These are phyloP conservation scores for Suillus hirtellus DNA, from an alignment of 768 basidiomycete genomes.

Conservation along the genomic window DNA sequence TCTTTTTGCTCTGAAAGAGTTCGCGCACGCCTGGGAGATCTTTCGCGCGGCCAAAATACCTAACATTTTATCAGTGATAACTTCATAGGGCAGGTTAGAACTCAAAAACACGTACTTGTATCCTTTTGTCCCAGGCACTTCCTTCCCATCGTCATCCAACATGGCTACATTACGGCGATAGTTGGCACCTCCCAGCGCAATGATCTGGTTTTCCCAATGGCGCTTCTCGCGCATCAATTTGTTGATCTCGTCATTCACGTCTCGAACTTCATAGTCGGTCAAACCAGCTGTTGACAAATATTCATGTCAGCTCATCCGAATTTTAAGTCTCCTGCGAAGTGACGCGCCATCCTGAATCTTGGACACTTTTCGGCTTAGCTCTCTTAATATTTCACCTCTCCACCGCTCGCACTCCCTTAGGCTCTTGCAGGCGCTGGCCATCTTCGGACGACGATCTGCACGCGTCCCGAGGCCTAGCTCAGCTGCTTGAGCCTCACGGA, in stretches of 20 bases:
- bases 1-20: constrained; percentile 85
- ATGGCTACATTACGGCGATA: constrained; percentile 92
- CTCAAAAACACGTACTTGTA: constrained; percentile 72
- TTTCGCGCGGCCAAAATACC: constrained; percentile 96
- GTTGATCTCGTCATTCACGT: constrained; percentile 95
- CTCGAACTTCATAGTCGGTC: constrained; percentile 94
- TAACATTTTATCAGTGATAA: constrained; percentile 29
- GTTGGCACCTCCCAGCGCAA: constrained; percentile 91
- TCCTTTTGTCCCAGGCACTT: constrained; percentile 94
- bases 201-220: constrained; percentile 98
- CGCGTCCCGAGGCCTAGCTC: constrained; percentile 91
- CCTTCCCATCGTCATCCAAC: constrained; percentile 92
- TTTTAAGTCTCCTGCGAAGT: background rate
- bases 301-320: background rate
- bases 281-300: constrained; percentile 53
- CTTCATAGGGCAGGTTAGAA: constrained; percentile 58
- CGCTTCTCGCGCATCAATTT: constrained; percentile 91
- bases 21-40: constrained; percentile 95
- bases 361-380: constrained; percentile 94
- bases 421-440: constrained; percentile 92
- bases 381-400: constrained; percentile 60
- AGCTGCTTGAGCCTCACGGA: constrained; percentile 94
- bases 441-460: constrained; percentile 81
- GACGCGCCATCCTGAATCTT: constrained; percentile 93
- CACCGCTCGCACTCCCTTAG: constrained; percentile 92